Base-by-base conservation (phyloP, 2,329 filamentous ascomycete species). In the Colletotrichum lindemuthianum region DNA sequence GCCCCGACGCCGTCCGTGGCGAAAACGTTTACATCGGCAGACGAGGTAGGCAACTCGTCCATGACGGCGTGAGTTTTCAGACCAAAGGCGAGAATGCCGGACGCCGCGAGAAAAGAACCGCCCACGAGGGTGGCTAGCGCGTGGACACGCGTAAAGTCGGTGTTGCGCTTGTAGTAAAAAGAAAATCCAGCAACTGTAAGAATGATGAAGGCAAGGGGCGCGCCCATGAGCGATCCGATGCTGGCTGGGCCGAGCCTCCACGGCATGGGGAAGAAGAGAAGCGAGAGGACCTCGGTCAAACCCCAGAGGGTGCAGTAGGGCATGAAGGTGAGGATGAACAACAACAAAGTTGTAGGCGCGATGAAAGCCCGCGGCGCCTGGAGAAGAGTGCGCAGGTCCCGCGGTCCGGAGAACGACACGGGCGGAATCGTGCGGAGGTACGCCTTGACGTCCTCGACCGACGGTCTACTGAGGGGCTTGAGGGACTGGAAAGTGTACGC, bases 271-370 rank as follows among this genome's bases (percentile, higher is more conserved):
- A 77, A 71, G 67, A 86, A 82, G 32, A 87, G 72, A 3, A 83
- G 74, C 6, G 83, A 80, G 12, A 87, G 70, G 1, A 80, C 81
- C 24, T 75, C 71, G 1, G 79, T 68, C 8, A 85, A 61, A 10
- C 81, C 81, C 80, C 84, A 86, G 9, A 87, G 76, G 0, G 78
- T 72, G 10, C 78, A 77, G 47, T 77, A 73, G 0, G 85, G 82
- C 1, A 87, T 74, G 32, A 82, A 70, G 0, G 82, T 79, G 2
- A 81, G 73, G 6, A 80, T 60, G 32, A 82, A 79, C 12, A 85
- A 75, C 2, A 87, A 75, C 12, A 77, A 57, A 0, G 82, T 82
- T 1, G 83, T 84, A 1, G 85, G 85, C 1, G 85, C 82, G 12
- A 77, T 67, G 55, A 84, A 72, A 8, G 84, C 83, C 6, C 82